Percentiles rank a stretch among this genome's conserved stretches.
Conservation (phyloP, 1,284 basidiomycete genomes). For the Schizophyllum amplum region DNA sequence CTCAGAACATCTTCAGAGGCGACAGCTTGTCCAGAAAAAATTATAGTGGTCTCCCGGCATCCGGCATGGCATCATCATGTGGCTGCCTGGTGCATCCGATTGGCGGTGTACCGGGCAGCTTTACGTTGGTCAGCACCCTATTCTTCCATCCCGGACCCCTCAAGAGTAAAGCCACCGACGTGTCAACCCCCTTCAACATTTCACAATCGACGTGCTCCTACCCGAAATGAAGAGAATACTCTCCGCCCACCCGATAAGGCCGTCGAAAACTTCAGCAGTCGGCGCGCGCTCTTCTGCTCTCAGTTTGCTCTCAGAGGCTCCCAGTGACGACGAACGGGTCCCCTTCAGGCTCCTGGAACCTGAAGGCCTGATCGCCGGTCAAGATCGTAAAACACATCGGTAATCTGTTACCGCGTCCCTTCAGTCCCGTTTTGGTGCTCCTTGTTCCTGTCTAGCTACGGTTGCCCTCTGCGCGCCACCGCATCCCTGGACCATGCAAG, state of each 20-base stretch:
- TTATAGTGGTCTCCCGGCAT: not conserved
- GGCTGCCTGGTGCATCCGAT: not conserved
- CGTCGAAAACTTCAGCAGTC: not conserved
- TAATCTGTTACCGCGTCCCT: not conserved
- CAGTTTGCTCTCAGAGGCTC: too few species aligned
- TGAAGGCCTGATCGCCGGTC: not conserved
- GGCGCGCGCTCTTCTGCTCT: not conserved
- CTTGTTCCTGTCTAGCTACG: not conserved
- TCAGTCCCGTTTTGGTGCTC: not conserved
- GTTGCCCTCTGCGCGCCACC: not conserved
- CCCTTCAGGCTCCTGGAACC: too few species aligned
- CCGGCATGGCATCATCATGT: not conserved
- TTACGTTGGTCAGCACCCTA: not conserved
- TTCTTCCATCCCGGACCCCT: not conserved
- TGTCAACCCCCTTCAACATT: not conserved
- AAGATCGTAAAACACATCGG: not conserved
- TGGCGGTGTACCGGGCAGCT: not conserved
- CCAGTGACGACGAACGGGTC: not conserved
- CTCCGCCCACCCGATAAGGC: not conserved
- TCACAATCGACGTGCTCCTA: not conserved
- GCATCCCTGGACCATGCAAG: not conserved
- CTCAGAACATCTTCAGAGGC: not conserved
- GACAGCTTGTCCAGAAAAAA: not conserved
- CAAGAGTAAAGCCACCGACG: not conserved
- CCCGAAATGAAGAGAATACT: not conserved